These are phyloP conservation scores for Cyberlindnera petersonii DNA, from an alignment of 805 yeast genomes.

Conservation along the genomic window DNA sequence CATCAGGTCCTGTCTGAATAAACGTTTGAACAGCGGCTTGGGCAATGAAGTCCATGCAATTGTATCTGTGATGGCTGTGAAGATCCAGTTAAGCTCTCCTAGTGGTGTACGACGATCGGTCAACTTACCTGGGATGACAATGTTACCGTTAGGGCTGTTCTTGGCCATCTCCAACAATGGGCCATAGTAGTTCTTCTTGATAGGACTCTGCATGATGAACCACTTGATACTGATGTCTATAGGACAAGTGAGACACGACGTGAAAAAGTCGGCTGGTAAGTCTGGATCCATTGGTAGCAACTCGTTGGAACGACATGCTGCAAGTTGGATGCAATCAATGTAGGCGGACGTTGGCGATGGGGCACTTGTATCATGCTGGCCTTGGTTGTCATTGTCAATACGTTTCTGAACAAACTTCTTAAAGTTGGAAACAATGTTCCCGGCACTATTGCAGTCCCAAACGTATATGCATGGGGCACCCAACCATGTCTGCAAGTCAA, in stretches of 20 bases:
- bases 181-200: constrained; percentile 42
- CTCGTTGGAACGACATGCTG: constrained; percentile 88
- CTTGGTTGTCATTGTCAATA: constrained; percentile 77
- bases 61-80: constrained; percentile 96
- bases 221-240: constrained; percentile 90
- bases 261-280: constrained; percentile 91
- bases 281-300: constrained; percentile 89
- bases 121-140: constrained; percentile 82
- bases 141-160: constrained; percentile 33
- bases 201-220: constrained; percentile 82
- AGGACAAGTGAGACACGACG: constrained; percentile 93
- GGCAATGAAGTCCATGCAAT: constrained; percentile 95
- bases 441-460: constrained; percentile 92
- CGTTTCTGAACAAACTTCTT: constrained; percentile 86
- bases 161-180: constrained; percentile 36
- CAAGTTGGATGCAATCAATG: constrained; percentile 86
- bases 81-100: constrained; percentile 96
- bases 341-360: constrained; percentile 48
- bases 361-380: constrained; percentile 38
- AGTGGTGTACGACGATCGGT: constrained; percentile 93
- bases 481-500: constrained; percentile 93
- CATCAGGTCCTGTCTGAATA: constrained; percentile 93
- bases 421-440: constrained; percentile 86
- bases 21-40: constrained; percentile 79
- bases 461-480: constrained; percentile 97